Evolutionary conservation across 768 basidiomycete genomes (phyloP).

Genomic region (Suillus tomentosus): DNA sequence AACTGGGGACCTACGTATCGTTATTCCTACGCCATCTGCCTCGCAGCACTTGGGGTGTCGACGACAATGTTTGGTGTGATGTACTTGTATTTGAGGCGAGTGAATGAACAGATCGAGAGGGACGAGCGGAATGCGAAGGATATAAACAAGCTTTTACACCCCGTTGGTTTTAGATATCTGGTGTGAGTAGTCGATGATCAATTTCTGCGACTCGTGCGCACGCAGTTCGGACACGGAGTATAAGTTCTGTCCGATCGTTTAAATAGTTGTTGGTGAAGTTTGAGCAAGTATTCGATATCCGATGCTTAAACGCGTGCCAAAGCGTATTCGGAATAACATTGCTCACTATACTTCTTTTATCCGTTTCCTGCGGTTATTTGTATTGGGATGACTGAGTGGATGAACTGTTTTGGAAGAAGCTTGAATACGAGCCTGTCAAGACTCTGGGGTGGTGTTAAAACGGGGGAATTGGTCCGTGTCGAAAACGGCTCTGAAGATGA

Average conservation of each 20-base stretch:
- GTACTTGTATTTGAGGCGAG: slow-evolving; percentile 38
- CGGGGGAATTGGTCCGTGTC: slow-evolving; percentile 58
- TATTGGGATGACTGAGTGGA: slow-evolving; percentile 18
- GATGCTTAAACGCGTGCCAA: slow-evolving; percentile 47
- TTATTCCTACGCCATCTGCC: slow-evolving; percentile 70
- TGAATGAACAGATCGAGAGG: slow-evolving; percentile 40
- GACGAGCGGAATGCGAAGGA: slow-evolving; percentile 27
- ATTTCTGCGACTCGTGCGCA: background rate
- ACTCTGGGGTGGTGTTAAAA: slow-evolving; percentile 74
- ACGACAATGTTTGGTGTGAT: slow-evolving; percentile 51
- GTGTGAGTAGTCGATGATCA: background rate
- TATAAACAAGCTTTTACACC: background rate
- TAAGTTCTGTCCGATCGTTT: slow-evolving; percentile 68
- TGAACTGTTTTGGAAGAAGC: slow-evolving; percentile 83
- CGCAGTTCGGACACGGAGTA: background rate
- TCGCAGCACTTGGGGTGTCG: slow-evolving; percentile 50
- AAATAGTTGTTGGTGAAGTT: slow-evolving; percentile 73
- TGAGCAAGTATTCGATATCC: slow-evolving; percentile 58
- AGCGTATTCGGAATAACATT: slow-evolving; percentile 9
- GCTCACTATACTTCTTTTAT: slow-evolving; percentile 86
- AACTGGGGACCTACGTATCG: slow-evolving; percentile 68
- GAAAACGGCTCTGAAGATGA: slow-evolving; percentile 26
- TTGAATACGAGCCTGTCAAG: slow-evolving; percentile 71
- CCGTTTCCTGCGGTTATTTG: slow-evolving; percentile 51
- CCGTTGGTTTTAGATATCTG: slow-evolving; percentile 9